Conservation (phyloP, 495 filamentous ascomycete species). For the Hypoxylon cercidicola region DNA sequence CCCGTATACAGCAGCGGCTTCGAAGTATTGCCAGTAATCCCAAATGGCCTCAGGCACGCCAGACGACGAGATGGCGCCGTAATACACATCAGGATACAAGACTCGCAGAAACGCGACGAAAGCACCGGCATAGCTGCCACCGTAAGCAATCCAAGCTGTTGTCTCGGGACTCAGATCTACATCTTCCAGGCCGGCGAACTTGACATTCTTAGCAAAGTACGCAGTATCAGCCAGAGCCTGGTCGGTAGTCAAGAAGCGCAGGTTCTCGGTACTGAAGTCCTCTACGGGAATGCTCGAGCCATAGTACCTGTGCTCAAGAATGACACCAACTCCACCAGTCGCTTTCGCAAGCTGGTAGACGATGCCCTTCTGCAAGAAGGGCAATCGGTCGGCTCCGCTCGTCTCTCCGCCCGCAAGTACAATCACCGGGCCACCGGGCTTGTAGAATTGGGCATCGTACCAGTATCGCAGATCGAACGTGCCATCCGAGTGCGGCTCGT, state of each 20-base stretch:
- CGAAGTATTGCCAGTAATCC: constrained; percentile 78
- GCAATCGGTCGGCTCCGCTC: constrained; percentile 63
- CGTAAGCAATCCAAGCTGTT: constrained; percentile 75
- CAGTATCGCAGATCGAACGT: constrained; percentile 75
- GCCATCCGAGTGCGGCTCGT: constrained; percentile 72
- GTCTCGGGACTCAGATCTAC: constrained; percentile 65
- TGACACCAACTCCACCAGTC: constrained; percentile 75
- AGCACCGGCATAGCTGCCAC: constrained; percentile 78
- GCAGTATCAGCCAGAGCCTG: constrained; percentile 77
- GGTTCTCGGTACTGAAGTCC: constrained; percentile 69
- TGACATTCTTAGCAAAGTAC: constrained; percentile 75
- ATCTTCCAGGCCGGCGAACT: constrained; percentile 72
- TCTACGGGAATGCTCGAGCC: constrained; percentile 68
- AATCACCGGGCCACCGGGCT: constrained; percentile 76
- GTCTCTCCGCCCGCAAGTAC: constrained; percentile 76
- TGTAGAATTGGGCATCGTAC: constrained; percentile 75
- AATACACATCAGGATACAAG: constrained; percentile 75
- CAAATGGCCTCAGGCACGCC: constrained; percentile 76
- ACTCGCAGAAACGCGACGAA: constrained; percentile 76
- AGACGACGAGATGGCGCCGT: constrained; percentile 74
- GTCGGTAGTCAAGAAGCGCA: constrained; percentile 80
- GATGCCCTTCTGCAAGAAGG: constrained; percentile 76
- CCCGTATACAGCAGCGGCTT: constrained; percentile 67
- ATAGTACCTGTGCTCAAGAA: constrained; percentile 82
- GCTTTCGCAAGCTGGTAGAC: constrained; percentile 68